These are phyloP conservation scores for Ogataea populi-albae DNA, from an alignment of 805 yeast species.

Conservation along the genomic window DNA sequence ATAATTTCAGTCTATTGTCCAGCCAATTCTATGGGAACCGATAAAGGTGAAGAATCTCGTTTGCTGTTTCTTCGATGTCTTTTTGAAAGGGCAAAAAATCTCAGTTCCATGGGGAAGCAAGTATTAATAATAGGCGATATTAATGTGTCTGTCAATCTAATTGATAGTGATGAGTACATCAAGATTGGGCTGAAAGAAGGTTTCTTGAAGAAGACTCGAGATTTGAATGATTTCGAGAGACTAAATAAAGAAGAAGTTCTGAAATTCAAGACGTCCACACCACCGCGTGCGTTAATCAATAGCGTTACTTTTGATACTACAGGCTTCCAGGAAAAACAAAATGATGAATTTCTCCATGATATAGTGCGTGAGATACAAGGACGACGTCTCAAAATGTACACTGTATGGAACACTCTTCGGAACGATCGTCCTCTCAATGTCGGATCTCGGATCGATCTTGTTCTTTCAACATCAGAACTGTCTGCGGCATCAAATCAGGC, in stretches of 20 bases:
- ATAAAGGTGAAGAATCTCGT: conserved; percentile 61
- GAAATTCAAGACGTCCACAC: conserved; percentile 39
- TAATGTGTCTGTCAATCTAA: conserved; percentile 74
- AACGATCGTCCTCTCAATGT: conserved; percentile 76
- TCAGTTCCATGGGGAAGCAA: conserved; percentile 56
- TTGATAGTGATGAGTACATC: conserved; percentile 76
- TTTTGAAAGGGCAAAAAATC: conserved; percentile 56
- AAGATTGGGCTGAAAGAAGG: conserved; percentile 42
- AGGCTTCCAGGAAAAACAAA: conserved; percentile 24
- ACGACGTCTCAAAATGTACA: conserved; percentile 63
- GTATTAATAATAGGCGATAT: conserved; percentile 88
- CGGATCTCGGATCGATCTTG: conserved; percentile 86
- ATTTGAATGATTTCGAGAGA: conserved; percentile 33
- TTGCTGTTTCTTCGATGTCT: conserved; percentile 55
- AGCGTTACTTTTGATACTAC: conserved; percentile 33
- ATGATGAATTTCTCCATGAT: conserved; percentile 51
- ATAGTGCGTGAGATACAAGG: conserved; percentile 57
- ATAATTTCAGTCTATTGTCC: conserved; percentile 80
- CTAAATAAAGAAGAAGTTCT: conserved; percentile 32
- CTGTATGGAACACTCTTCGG: conserved; percentile 86
- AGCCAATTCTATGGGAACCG: conserved; percentile 76
- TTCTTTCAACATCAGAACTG: conserved; percentile 48
- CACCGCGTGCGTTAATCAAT: conserved; percentile 46
- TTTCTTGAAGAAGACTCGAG: conserved; percentile 27
- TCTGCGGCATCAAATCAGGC: conserved; percentile 35